Evolutionary conservation across 2,329 filamentous ascomycete genomes (phyloP).

Genomic region (Aspergillus thermomutatus): DNA sequence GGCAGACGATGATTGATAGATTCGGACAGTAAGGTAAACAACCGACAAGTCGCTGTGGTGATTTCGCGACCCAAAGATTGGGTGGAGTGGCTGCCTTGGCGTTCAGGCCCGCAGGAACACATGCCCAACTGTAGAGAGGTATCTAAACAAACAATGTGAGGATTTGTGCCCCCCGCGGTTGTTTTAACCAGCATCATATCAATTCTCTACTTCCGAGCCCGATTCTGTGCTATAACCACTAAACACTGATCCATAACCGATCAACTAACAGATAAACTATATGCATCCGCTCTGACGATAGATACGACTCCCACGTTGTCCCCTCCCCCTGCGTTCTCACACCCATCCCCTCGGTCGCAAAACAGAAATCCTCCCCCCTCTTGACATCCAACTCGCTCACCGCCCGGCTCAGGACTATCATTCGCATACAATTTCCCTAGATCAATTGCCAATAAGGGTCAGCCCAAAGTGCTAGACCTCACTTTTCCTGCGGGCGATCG

Average conservation of each 20-base stretch:
- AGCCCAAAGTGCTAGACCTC: neutral
- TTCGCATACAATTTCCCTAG: neutral
- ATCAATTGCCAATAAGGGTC: neutral
- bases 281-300: neutral
- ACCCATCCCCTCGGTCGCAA: neutral
- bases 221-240: neutral
- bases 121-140: neutral
- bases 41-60: slow-evolving; percentile 23
- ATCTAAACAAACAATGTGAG: neutral
- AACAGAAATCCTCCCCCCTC: neutral
- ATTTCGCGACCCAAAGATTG: slow-evolving; percentile 18
- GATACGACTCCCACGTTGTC: neutral
- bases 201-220: neutral
- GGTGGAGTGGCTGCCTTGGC: neutral
- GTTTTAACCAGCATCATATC: neutral
- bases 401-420: neutral
- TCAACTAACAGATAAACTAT: neutral
- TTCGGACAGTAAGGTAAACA: slow-evolving; percentile 15
- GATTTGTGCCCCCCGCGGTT: neutral
- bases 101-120: neutral
- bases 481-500: neutral
- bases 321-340: neutral
- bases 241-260: too few species aligned
- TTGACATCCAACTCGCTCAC: neutral
- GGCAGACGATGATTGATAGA: neutral